A percentile compares a stretch with the other conserved stretches of the same genome.
Evolutionary conservation across 2,329 filamentous ascomycete species (phyloP).

Genomic region (Penicillium occitanis): DNA sequence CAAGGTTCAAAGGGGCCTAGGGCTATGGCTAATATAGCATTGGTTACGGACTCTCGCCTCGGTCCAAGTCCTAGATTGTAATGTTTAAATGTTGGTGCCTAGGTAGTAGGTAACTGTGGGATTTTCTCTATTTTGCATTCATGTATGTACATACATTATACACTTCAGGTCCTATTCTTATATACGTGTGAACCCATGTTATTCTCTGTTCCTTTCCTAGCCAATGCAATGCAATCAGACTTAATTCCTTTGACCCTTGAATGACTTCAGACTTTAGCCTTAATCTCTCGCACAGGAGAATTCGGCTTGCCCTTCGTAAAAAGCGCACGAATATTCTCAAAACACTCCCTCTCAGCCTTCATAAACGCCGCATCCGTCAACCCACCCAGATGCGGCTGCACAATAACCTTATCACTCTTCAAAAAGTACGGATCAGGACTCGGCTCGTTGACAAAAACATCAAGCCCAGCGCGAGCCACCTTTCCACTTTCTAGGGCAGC

Average conservation of each 20-base stretch:
- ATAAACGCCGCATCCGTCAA: slow-evolving; percentile 13
- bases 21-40: slow-evolving; percentile 23
- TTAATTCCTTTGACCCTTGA: neutral
- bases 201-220: neutral
- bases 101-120: neutral
- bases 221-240: neutral
- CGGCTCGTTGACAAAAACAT: slow-evolving; percentile 17
- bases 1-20: slow-evolving; percentile 24
- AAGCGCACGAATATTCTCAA: slow-evolving; percentile 16
- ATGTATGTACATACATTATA: neutral
- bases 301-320: slow-evolving; percentile 16
- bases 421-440: slow-evolving; percentile 12
- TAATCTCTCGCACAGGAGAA: slow-evolving; percentile 14
- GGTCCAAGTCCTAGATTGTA: slow-evolving; percentile 3
- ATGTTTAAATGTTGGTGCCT: neutral
- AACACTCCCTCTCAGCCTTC: slow-evolving; percentile 17
- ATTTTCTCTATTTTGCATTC: neutral
- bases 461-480: slow-evolving; percentile 16
- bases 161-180: neutral
- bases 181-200: neutral
- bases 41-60: slow-evolving; percentile 11
- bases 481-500: slow-evolving; percentile 59
- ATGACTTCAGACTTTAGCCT: neutral
- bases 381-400: slow-evolving; percentile 18
- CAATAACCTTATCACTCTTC: slow-evolving; percentile 18